These are phyloP conservation scores for Pestalotiopsis sp. DNA, from an alignment of 2,329 filamentous ascomycete species.

Conservation along the genomic window DNA sequence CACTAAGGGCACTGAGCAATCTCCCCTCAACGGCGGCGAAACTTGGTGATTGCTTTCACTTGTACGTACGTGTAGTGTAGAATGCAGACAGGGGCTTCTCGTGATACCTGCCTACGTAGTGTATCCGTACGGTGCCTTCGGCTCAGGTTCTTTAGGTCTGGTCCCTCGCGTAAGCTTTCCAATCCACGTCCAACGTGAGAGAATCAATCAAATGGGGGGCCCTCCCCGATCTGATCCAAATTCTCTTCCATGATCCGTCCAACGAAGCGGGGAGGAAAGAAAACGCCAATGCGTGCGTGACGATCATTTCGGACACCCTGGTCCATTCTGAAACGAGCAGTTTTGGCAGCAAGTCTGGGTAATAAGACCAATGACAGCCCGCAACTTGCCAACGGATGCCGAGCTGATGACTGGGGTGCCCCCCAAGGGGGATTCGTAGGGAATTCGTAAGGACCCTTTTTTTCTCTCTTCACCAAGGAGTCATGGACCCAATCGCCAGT, in stretches of 20 bases:
- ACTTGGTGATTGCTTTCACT: too few relatives aligned
- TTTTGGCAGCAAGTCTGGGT: neutral
- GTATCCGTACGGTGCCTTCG: neutral
- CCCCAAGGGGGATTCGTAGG: too few relatives aligned
- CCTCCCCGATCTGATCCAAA: neutral
- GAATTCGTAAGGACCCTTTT: neutral
- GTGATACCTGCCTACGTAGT: neutral
- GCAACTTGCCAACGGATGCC: neutral
- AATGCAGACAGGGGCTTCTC: too few relatives aligned
- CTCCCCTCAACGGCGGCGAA: too few relatives aligned
- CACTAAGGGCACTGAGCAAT: too few relatives aligned
- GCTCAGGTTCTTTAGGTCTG: neutral
- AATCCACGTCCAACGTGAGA: neutral
- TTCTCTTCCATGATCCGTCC: neutral
- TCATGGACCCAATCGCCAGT: neutral
- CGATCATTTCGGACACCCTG: neutral
- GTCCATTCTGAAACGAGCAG: slow-evolving; percentile 10
- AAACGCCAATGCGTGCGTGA: neutral
- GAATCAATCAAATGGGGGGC: neutral
- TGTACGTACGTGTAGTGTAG: too few relatives aligned
- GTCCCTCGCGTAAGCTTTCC: neutral
- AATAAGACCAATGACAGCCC: slow-evolving; percentile 5
- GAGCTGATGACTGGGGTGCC: neutral
- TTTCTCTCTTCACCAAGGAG: neutral
- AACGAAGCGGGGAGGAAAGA: neutral